A percentile compares a stretch with the other conserved stretches of the same genome.
These are phyloP conservation scores for Trichoderma afroharzianum DNA, from an alignment of 2,329 filamentous ascomycete species.

Conservation along the genomic window DNA sequence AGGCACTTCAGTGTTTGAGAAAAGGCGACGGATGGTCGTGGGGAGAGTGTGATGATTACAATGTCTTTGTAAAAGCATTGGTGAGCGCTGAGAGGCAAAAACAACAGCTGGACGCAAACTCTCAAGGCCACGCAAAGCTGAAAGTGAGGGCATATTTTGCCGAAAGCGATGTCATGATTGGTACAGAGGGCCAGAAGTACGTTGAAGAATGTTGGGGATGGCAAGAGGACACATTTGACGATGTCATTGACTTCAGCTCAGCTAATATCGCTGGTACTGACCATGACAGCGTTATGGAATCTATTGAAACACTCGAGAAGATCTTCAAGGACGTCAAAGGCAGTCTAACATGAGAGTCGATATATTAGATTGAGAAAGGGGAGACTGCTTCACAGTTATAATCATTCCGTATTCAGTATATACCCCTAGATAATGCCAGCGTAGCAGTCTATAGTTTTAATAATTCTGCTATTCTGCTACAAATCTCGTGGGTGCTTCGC, in stretches of 20 bases:
- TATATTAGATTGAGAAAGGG: not conserved
- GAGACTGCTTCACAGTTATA: not conserved
- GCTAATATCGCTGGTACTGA: not conserved
- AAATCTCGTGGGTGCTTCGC: not conserved
- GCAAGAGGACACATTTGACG: not conserved
- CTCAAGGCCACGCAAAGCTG: not conserved
- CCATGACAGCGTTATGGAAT: not conserved
- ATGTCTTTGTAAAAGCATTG: not conserved
- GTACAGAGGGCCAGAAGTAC: not conserved
- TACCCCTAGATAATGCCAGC: not conserved
- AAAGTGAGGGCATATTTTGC: conserved; percentile 1
- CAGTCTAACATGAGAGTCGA: not conserved
- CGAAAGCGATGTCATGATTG: conserved; percentile 2
- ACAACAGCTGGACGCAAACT: not conserved
- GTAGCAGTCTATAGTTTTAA: not conserved
- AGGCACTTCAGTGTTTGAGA: not conserved
- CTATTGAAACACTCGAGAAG: not conserved
- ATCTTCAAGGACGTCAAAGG: not conserved
- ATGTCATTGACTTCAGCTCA: not conserved
- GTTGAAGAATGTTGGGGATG: not conserved
- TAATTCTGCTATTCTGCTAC: not conserved
- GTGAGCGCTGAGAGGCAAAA: not conserved
- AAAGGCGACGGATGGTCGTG: not conserved
- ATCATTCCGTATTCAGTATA: not conserved
- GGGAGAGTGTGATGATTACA: not conserved